These are phyloP conservation scores for Prototheca stagnorum DNA, from an alignment of 163 green algal genomes.

Conservation along the genomic window DNA sequence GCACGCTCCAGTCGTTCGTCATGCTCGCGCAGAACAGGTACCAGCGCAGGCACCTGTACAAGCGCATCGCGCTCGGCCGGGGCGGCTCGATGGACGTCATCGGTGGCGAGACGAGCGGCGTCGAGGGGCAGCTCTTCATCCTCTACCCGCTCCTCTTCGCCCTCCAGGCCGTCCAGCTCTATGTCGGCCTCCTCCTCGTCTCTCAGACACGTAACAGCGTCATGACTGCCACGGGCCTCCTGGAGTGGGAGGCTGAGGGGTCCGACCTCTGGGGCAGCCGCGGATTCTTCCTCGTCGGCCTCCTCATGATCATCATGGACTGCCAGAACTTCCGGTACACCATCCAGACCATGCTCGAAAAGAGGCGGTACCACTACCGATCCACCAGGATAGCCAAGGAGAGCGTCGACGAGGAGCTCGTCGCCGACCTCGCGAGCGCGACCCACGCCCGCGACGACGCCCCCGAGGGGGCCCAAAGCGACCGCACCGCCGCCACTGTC, in stretches of 20 bases:
- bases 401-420: too few relatives aligned
- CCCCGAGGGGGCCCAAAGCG: too few relatives aligned
- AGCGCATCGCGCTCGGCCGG: slow-evolving; percentile 88
- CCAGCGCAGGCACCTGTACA: slow-evolving; percentile 92
- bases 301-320: slow-evolving; percentile 45
- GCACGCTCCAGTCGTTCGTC: slow-evolving; percentile 61
- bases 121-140: slow-evolving; percentile 63
- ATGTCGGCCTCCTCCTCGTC: slow-evolving; percentile 58
- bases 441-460: too few relatives aligned
- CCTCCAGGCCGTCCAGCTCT: slow-evolving; percentile 32
- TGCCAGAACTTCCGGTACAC: slow-evolving; percentile 51
- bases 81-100: slow-evolving; percentile 86
- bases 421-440: too few relatives aligned
- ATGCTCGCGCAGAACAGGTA: slow-evolving; percentile 93
- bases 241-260: slow-evolving; percentile 44
- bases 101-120: slow-evolving; percentile 58
- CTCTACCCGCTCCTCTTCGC: slow-evolving; percentile 85
- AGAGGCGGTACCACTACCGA: too few relatives aligned
- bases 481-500: too few relatives aligned
- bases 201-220: slow-evolving; percentile 33
- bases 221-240: slow-evolving; percentile 47
- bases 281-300: slow-evolving; percentile 39
- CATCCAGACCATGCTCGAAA: slow-evolving; percentile 30
- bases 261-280: slow-evolving; percentile 69
- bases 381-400: too few relatives aligned